phyloP scores from a whole-genome alignment of 164 flowering plant species.

The Kingdonia uniflora region DNA sequence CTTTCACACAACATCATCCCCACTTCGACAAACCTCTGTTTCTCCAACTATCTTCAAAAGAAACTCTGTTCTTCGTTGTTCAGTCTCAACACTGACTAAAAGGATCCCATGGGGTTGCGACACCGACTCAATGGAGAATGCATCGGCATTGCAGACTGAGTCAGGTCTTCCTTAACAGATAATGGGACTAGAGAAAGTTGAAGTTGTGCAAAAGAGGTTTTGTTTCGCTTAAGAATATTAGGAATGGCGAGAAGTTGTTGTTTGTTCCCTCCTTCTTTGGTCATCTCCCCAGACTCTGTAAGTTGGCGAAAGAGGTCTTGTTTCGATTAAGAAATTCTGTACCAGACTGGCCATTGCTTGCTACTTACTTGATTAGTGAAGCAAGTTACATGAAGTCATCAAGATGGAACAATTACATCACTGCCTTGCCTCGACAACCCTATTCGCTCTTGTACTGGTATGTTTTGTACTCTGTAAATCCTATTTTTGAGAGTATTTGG shows the following conservation, averaged over 20 bases:
- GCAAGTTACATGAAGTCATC: slow-evolving; percentile 71
- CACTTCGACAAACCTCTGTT: slow-evolving; percentile 5
- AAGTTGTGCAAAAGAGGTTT: slow-evolving; percentile 89
- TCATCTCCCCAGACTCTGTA: slow-evolving; percentile 78
- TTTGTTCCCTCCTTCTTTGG: slow-evolving; percentile 79
- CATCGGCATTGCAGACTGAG: slow-evolving; percentile 51
- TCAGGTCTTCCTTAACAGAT: slow-evolving; percentile 80
- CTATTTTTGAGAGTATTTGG: neutral
- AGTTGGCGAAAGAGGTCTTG: slow-evolving; percentile 58
- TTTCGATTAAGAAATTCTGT: slow-evolving; percentile 51
- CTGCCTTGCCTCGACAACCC: slow-evolving; percentile 86
- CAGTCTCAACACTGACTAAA: slow-evolving; percentile 27
- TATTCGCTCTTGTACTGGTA: slow-evolving; percentile 91
- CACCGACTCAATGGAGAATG: slow-evolving; percentile 71
- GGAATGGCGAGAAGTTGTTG: slow-evolving; percentile 88
- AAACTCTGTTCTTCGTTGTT: slow-evolving; percentile 28
- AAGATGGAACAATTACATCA: slow-evolving; percentile 77
- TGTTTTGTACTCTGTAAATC: slow-evolving; percentile 7
- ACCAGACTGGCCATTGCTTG: slow-evolving; percentile 93
- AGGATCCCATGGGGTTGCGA: slow-evolving; percentile 85
- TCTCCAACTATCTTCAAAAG: slow-evolving; percentile 1
- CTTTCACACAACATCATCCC: slow-evolving; percentile 17
- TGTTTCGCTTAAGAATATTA: slow-evolving; percentile 69
- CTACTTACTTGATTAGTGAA: slow-evolving; percentile 87
- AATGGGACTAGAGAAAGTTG: slow-evolving; percentile 65